Base-by-base conservation (phyloP, 306 rosid genomes). In the Cicer cuneatum region DNA sequence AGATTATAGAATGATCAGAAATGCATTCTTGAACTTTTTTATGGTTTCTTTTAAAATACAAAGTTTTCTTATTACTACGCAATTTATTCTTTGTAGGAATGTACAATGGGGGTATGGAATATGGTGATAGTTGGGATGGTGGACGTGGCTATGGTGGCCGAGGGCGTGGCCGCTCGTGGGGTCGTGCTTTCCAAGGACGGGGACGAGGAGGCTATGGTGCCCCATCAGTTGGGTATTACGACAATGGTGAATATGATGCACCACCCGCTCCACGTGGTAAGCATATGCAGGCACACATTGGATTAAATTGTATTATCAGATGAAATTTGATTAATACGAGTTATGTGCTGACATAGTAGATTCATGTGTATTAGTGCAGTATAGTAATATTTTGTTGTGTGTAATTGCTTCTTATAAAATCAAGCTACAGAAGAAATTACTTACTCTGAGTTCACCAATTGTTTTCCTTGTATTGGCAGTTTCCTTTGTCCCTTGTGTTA, bases 91-190 rank as follows among this genome's bases (percentile, higher is more conserved):
- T 3, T n/a, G n/a, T 66, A 89, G 97, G 93, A 79, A 72, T 84
- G 76, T 86, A 86, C 82, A 87, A 87, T 78, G 97, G 89, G 56
- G 86, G 89, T 64, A 67, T 71, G 57, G 96, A 93, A 41, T 85
- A 87, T 66, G 98, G 93, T 59, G 93, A 89, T 84, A 87, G 89
- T 45, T 89, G 90, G 90, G 98, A 86, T 59, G 85, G 87, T 21
- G 95, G 96, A 13, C 90, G 83, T 40, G 87, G 98, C 57, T 89
- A 76, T 72, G 96, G 92, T 48, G 89, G 89, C 70, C 83, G 95
- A 81, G 92, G 92, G 8, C 86, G 90, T 69, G 98, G 93, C 56
- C 93, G 89, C 7, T 84, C 72, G 21, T 80, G 91, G 80, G 89
- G 94, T 7, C 90, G 85, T 72, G 64, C 46, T 82, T 81, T 78